Conservation (phyloP, 805 yeast genomes). For the Yamadazyma philogaea region DNA sequence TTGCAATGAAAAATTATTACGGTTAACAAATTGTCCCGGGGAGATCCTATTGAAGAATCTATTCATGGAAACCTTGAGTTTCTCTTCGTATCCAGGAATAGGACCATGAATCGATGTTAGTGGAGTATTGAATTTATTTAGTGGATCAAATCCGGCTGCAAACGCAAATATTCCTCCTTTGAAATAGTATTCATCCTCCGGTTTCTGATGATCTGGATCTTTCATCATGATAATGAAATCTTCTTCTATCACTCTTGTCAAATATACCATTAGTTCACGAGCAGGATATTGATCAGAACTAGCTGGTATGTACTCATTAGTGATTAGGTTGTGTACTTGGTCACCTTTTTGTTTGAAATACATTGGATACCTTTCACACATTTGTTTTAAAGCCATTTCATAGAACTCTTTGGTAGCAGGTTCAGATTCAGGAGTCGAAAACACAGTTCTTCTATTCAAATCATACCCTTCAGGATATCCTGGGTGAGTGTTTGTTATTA, state of each 20-base stretch:
- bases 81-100: conserved; percentile 39
- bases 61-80: conserved; percentile 40
- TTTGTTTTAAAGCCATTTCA: conserved; percentile 25
- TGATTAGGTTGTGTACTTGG: conserved; percentile 26
- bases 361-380: conserved; percentile 40
- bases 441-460: conserved; percentile 27
- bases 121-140: conserved; percentile 35
- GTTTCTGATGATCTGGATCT: conserved; percentile 29
- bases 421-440: conserved; percentile 29
- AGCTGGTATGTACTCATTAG: conserved; percentile 19
- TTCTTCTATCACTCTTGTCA: conserved; percentile 36
- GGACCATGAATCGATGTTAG: conserved; percentile 39
- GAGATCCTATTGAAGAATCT: conserved; percentile 33
- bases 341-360: conserved; percentile 22
- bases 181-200: conserved; percentile 39
- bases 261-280: conserved; percentile 18
- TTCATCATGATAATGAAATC: conserved; percentile 39
- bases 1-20: conserved; percentile 42
- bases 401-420: conserved; percentile 38
- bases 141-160: conserved; percentile 45
- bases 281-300: conserved; percentile 11
- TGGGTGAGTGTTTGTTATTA: conserved; percentile 32
- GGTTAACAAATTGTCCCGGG: conserved; percentile 37
- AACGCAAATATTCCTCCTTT: conserved; percentile 45
- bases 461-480: conserved; percentile 28